Evolutionary conservation across 768 basidiomycete genomes (phyloP), one percentile per base, ranked within the genome.

Genomic region (Tricholoma sp.): DNA sequence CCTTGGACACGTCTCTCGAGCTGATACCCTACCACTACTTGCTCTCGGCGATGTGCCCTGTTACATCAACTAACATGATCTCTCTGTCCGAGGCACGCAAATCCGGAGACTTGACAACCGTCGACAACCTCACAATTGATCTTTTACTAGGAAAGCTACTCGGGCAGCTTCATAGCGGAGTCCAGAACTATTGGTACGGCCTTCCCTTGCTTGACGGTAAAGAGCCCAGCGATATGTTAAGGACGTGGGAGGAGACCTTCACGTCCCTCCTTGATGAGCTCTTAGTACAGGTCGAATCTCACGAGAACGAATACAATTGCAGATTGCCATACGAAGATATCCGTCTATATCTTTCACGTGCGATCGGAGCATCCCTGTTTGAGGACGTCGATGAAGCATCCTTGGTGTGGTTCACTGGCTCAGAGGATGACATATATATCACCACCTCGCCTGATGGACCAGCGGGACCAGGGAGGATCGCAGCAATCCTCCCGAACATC

Each of bases 141-240:
- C 74, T 86, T n/a, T 73, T 78, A 53, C 71, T 88, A 2, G 89
- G 89, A 6, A 68, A 75, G 32, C 75, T 81, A 63, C 77, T 90
- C 35, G 81, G 80, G 5, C 76, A 83, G 56, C 72, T 89, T n/a
- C 89, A 91, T 63, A 75, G 69, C 10, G 71, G 72, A 21, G 76
- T 88, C n/a, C 84, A 86, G 64, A 89, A 88, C 71, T 86, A 90
- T 64, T 89, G 83, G 83, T 91, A 83, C 61, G 89, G 89, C 3
- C 63, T 75, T 3, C 84, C 84, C 16, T 54, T 47, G 29, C 62
- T 67, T 29, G 57, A 56, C 34, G 50, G 52, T 9, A 59, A 58
- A 5, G 68, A 64, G 19, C 69, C 73, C n/a, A 37, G 57, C 10
- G 72, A 78, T 5, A 69, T 75, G 14, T 76, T 76, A 1, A 88